Evolutionary conservation across 2,329 filamentous ascomycete genomes (phyloP).

Genomic region (Arthrinium phaeospermum): DNA sequence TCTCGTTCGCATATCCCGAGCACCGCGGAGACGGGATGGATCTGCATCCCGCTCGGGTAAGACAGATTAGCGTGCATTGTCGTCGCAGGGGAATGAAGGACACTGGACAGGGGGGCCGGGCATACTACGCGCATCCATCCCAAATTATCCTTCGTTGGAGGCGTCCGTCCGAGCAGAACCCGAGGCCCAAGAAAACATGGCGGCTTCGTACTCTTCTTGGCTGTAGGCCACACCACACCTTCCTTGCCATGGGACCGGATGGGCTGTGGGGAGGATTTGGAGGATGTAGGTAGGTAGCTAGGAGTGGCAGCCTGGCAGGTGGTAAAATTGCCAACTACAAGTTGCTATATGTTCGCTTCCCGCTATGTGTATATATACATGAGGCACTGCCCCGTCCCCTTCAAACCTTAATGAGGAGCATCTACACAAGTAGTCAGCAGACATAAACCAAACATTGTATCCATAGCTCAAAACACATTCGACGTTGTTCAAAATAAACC

Average conservation of each 20-base stretch:
- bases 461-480: background rate
- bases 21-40: background rate
- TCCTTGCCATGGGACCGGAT: background rate
- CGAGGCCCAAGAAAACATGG: background rate
- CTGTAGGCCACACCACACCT: background rate
- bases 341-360: background rate
- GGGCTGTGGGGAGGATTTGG: background rate
- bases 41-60: conserved; percentile 4
- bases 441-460: too few species aligned
- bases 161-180: background rate
- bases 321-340: background rate
- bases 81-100: too few species aligned
- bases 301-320: background rate
- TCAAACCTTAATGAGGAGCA: background rate
- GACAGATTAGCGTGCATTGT: background rate
- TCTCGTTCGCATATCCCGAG: background rate
- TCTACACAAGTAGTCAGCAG: background rate
- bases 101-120: background rate
- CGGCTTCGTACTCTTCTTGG: background rate
- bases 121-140: background rate
- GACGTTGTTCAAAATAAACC: background rate
- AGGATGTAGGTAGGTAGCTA: background rate
- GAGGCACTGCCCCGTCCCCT: background rate
- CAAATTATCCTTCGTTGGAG: background rate
- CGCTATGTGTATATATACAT: background rate